Evolutionary conservation across 1,139 yeast genomes (phyloP).

Genomic region (Nakaseomyces nivariensis): DNA sequence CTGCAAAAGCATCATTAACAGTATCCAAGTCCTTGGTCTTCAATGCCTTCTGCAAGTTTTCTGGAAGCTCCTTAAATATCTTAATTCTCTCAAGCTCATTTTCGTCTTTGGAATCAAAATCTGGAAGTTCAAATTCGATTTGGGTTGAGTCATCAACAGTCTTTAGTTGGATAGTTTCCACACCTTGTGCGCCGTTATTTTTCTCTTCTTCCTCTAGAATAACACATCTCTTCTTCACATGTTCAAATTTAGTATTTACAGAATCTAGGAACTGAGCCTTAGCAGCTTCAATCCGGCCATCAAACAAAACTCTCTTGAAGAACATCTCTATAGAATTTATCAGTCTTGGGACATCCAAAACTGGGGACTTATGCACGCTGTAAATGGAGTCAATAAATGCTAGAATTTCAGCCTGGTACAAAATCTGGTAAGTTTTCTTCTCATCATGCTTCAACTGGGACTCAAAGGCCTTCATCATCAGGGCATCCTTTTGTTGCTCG

Average conservation of each 20-base stretch:
- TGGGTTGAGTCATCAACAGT: conserved; percentile 79
- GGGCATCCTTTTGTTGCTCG: conserved; percentile 83
- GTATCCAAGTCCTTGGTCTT: conserved; percentile 60
- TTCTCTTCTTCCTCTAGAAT: conserved; percentile 41
- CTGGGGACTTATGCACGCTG: conserved; percentile 32
- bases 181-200: conserved; percentile 36
- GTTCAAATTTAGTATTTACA: conserved; percentile 67
- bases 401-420: conserved; percentile 70
- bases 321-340: conserved; percentile 58
- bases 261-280: conserved; percentile 38
- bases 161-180: conserved; percentile 78
- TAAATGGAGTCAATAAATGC: conserved; percentile 68
- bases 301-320: conserved; percentile 50
- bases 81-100: conserved; percentile 45
- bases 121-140: conserved; percentile 64
- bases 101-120: conserved; percentile 35
- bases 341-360: conserved; percentile 31
- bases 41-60: conserved; percentile 66
- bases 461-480: conserved; percentile 89
- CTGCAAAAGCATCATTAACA: conserved; percentile 75
- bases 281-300: conserved; percentile 45
- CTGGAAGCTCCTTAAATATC: conserved; percentile 48
- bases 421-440: conserved; percentile 45
- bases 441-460: conserved; percentile 56
- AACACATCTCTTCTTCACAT: conserved; percentile 66